Conservation (phyloP, 2,329 filamentous ascomycete species). For the Diplodia intermedia region DNA sequence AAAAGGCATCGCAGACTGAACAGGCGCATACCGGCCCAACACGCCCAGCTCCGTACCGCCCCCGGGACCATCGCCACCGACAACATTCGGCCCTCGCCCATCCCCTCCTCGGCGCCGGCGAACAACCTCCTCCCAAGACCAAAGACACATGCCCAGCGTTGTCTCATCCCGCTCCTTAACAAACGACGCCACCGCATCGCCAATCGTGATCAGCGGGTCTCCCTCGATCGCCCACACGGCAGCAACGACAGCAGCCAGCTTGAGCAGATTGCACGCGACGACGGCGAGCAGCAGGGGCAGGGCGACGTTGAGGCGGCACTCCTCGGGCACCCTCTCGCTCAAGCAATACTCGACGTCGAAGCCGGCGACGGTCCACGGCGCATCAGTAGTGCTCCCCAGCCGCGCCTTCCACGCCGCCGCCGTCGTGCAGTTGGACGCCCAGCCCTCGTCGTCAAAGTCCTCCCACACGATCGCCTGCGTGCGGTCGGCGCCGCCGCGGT, state of each 20-base stretch:
- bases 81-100: no score
- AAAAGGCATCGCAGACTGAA: no score
- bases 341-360: conserved; percentile 16
- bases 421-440: conserved; percentile 11
- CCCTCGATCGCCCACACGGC: background rate
- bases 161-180: conserved; percentile 28
- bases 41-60: no score
- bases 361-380: background rate
- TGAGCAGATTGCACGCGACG: background rate
- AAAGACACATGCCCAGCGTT: background rate
- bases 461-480: no score
- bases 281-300: background rate
- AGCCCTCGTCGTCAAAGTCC: background rate
- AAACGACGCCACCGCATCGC: conserved; percentile 40
- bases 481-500: no score
- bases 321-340: background rate
- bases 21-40: no score
- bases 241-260: background rate
- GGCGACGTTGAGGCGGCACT: conserved; percentile 4
- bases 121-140: background rate
- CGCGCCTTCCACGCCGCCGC: conserved; percentile 1
- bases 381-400: no score
- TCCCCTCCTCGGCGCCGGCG: no score
- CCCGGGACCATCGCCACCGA: no score
- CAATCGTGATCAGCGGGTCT: conserved; percentile 37